Evolutionary conservation across 148 eudicot species (phyloP).

Genomic region (Heliamphora exappendiculata): DNA sequence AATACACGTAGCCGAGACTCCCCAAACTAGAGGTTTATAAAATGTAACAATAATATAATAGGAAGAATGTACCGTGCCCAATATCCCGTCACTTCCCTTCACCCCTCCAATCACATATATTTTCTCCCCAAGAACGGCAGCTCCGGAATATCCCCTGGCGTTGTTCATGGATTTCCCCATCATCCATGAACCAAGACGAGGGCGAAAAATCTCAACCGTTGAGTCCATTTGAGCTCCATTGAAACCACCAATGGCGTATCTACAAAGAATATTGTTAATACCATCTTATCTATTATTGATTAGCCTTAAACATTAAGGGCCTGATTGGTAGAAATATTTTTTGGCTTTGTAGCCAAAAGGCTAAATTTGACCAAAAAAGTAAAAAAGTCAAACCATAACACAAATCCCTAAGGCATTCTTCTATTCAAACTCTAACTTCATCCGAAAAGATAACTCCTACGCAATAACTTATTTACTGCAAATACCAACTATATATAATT

Average conservation of each 20-base stretch:
- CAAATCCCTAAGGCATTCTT: too few relatives aligned
- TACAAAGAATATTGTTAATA: slow-evolving; percentile 8
- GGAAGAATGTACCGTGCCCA: slow-evolving; percentile 29
- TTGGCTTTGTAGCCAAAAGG: too few relatives aligned
- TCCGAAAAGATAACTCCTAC: too few relatives aligned
- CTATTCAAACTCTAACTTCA: too few relatives aligned
- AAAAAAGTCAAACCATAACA: too few relatives aligned
- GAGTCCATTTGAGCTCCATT: slow-evolving; percentile 48
- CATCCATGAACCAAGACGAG: slow-evolving; percentile 60
- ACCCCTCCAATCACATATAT: slow-evolving; percentile 54
- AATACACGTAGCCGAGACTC: background rate
- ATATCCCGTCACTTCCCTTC: slow-evolving; percentile 15
- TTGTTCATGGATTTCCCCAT: slow-evolving; percentile 43
- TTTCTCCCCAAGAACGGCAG: slow-evolving; percentile 34
- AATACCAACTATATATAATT: too few relatives aligned
- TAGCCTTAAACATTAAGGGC: background rate
- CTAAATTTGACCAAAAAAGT: too few relatives aligned
- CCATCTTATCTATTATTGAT: background rate
- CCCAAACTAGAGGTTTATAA: background rate
- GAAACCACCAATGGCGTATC: slow-evolving; percentile 73
- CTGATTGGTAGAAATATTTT: too few relatives aligned
- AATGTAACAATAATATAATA: background rate
- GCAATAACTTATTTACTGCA: too few relatives aligned
- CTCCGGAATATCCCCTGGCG: slow-evolving; percentile 46
- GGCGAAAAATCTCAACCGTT: slow-evolving; percentile 53